Percentiles rank a stretch among this genome's conserved stretches.
phyloP scores from a whole-genome alignment of 1,284 basidiomycete species.

The Boletus semigastroideus region DNA sequence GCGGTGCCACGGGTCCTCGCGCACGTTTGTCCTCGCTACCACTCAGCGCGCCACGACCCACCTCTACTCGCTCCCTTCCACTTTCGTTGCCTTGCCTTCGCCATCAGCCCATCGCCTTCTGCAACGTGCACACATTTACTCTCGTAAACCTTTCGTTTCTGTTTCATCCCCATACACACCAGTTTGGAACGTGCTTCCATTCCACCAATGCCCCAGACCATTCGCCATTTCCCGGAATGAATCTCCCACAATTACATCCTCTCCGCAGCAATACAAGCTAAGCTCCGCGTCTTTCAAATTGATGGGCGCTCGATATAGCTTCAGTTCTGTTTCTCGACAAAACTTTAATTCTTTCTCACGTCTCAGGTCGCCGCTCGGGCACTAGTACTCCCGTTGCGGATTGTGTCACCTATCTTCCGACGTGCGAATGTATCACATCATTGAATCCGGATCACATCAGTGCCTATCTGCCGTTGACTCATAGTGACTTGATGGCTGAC shows the following conservation, averaged over 20 bases:
- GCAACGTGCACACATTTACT: slow-evolving; percentile 19
- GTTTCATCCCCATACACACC: slow-evolving; percentile 9
- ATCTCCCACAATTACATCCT: background rate
- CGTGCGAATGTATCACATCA: too few species aligned
- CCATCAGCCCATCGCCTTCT: slow-evolving; percentile 22
- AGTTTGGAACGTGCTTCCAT: slow-evolving; percentile 20
- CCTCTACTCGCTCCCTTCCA: background rate
- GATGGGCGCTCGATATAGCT: background rate
- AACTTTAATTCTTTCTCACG: slow-evolving; percentile 22
- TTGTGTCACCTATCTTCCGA: too few species aligned
- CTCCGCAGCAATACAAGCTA: slow-evolving; percentile 5
- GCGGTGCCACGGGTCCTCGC: slow-evolving; percentile 36
- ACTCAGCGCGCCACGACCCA: slow-evolving; percentile 8
- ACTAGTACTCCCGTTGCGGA: background rate
- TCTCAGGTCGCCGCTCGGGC: slow-evolving; percentile 1
- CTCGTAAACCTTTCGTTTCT: slow-evolving; percentile 16
- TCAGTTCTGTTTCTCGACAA: background rate
- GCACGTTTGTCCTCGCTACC: slow-evolving; percentile 33
- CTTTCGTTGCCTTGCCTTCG: slow-evolving; percentile 12
- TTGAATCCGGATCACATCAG: too few species aligned
- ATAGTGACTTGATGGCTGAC: slow-evolving; percentile 7
- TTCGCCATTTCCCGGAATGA: slow-evolving; percentile 3
- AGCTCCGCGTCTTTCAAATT: slow-evolving; percentile 28
- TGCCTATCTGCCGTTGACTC: too few species aligned
- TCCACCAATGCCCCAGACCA: background rate